Evolutionary conservation across 1,139 yeast genomes (phyloP).

Genomic region (Zygotorulaspora mrakii): DNA sequence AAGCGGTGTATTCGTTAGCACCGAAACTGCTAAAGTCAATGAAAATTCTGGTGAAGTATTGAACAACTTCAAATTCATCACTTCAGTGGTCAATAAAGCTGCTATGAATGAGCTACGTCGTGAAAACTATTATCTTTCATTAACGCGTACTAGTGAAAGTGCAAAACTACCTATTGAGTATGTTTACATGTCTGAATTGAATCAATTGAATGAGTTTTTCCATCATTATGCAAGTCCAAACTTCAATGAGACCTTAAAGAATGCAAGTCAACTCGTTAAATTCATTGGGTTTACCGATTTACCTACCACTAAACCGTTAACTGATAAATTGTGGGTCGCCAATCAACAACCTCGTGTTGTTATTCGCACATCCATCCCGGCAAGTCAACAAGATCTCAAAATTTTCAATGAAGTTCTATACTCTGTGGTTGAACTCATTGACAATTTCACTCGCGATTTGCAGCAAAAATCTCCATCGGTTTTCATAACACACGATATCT

Average conservation of each 20-base stretch:
- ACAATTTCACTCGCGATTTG: slow-evolving; percentile 41
- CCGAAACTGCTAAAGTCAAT: slow-evolving; percentile 41
- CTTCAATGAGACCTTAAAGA: slow-evolving; percentile 44
- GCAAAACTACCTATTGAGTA: slow-evolving; percentile 64
- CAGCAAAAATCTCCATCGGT: slow-evolving; percentile 33
- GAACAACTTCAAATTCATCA: slow-evolving; percentile 53
- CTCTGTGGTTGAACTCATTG: slow-evolving; percentile 38
- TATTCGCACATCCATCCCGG: slow-evolving; percentile 29
- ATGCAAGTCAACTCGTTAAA: slow-evolving; percentile 54
- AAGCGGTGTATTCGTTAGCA: slow-evolving; percentile 46
- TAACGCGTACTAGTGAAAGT: slow-evolving; percentile 75
- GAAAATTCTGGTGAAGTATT: slow-evolving; percentile 24
- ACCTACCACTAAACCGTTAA: slow-evolving; percentile 61
- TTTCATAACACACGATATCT: slow-evolving; percentile 51
- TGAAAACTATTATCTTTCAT: slow-evolving; percentile 73
- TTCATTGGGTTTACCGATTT: slow-evolving; percentile 81
- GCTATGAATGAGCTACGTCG: slow-evolving; percentile 76
- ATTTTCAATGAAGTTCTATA: slow-evolving; percentile 35
- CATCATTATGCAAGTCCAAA: slow-evolving; percentile 47
- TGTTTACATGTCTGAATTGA: slow-evolving; percentile 86
- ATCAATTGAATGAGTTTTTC: slow-evolving; percentile 70
- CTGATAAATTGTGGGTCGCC: slow-evolving; percentile 42
- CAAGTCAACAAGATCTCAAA: slow-evolving; percentile 23
- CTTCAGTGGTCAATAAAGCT: slow-evolving; percentile 80
- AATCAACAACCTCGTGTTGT: slow-evolving; percentile 49